Conservation (phyloP, 148 eudicot species). For the Salicornia ramosissima region DNA sequence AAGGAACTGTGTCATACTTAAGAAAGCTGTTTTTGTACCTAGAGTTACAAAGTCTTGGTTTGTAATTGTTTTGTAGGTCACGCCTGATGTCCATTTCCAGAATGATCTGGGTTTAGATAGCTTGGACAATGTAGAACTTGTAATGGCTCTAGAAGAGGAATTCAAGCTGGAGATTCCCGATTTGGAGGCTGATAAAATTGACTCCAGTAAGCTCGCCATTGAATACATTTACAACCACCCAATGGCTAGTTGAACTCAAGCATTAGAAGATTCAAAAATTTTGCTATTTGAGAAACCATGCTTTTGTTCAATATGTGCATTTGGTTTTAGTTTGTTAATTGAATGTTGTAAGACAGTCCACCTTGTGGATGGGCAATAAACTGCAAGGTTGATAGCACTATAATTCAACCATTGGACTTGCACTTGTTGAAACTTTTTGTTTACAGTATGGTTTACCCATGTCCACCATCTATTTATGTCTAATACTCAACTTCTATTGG, state of each 20-base stretch:
- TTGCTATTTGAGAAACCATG: constrained; percentile 10
- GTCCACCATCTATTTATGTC: not conserved
- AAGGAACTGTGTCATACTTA: not conserved
- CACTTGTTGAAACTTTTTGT: constrained; percentile 3
- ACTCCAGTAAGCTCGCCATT: constrained; percentile 63
- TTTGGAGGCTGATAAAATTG: constrained; percentile 80
- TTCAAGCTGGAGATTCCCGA: constrained; percentile 90
- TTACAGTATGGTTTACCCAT: not conserved
- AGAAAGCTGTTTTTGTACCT: not conserved
- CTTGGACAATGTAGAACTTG: constrained; percentile 73
- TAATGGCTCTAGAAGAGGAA: constrained; percentile 85
- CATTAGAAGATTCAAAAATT: not conserved
- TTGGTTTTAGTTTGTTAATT: constrained; percentile 14
- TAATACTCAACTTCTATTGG: no score
- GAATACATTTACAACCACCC: constrained; percentile 85
- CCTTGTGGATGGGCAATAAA: constrained; percentile 22
- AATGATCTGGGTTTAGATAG: constrained; percentile 71
- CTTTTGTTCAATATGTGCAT: constrained; percentile 1
- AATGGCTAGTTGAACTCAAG: constrained; percentile 50
- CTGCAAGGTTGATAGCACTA: constrained; percentile 11
- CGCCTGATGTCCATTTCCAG: constrained; percentile 69
- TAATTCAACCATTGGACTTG: constrained; percentile 5
- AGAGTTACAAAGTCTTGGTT: not conserved
- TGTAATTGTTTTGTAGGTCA: constrained; percentile 45
- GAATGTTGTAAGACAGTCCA: not conserved